A percentile compares a stretch with the other conserved stretches of the same genome.
These are phyloP conservation scores for Aspergillus caelatus DNA, from an alignment of 2,329 filamentous ascomycete species.

Conservation along the genomic window DNA sequence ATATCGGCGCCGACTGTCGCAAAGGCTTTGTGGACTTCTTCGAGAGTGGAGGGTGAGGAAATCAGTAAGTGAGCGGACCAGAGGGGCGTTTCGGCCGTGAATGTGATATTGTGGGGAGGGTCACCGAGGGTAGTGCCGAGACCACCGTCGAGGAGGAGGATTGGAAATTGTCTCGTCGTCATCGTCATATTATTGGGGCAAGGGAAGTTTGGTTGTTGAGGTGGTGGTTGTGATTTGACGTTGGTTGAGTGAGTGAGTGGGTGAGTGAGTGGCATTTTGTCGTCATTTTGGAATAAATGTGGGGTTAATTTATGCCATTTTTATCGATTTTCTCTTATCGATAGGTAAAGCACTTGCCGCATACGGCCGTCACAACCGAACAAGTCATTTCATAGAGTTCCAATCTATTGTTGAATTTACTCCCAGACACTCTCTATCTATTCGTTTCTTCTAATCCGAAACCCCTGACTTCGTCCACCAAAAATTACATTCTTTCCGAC, in stretches of 20 bases:
- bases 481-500: constrained; percentile 49
- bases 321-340: not conserved
- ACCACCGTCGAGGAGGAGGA: constrained; percentile 64
- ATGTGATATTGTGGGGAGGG: constrained; percentile 54
- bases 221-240: not conserved
- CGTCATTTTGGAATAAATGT: too few relatives aligned
- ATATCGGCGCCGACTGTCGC: constrained; percentile 61
- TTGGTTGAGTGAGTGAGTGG: not conserved
- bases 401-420: too few relatives aligned
- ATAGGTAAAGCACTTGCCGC: not conserved
- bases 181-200: not conserved
- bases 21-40: constrained; percentile 61
- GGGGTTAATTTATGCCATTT: not conserved
- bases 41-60: constrained; percentile 54
- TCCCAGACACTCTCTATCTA: not conserved
- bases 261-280: too few relatives aligned
- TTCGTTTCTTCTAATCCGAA: constrained; percentile 19
- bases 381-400: too few relatives aligned
- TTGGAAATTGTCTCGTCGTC: not conserved
- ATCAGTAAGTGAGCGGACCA: constrained; percentile 72
- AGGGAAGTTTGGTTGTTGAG: not conserved
- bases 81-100: constrained; percentile 57
- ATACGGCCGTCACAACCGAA: not conserved
- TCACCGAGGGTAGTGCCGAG: constrained; percentile 69
- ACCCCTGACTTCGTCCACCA: constrained; percentile 44